Base-by-base conservation (phyloP, 345 rosid species). In the Corchorus capsularis region DNA sequence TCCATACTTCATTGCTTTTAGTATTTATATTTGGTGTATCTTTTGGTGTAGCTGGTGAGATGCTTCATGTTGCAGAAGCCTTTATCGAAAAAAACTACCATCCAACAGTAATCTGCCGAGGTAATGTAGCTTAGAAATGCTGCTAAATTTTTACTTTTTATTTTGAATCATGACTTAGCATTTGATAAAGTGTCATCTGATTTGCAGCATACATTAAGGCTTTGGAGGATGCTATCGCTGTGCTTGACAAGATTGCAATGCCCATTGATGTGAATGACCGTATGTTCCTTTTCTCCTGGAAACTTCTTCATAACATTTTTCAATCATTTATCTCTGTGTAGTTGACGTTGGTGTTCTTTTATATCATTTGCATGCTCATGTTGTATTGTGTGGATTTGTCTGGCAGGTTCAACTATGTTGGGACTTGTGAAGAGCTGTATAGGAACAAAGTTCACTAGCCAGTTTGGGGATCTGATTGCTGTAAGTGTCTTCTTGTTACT, bases 41-140 rank as follows among this genome's bases (percentile, higher is more conserved):
- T 47, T 73, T 55, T 27, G 10, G 79, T 79, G 79, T 79, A 96
- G 99, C 98, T 83, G 99, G 98, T 78, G 99, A 96, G 83, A 89
- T 96, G 98, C 96, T 96, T 46, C 99, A 96, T 80, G 99, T 96
- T 77, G 99, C 97, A 0, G 96, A 96, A 83, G 92, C 98, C 17
- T 96, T 93, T 79, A 83, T 95, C 74, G 90, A 92, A 73, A 95
- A 95, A 83, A 88, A 81, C 78, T 93, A 92, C 76, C 99, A 93
- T 86, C 99, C 98, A 15, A 92, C 98, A 5, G 99, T 96, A 11
- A 93, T 96, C 46, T 93, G 98, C 79, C 87, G 93, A 74, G 99
- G 99, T 93, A 83, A 78, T 61, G 19, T 53, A 59, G 56, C 64
- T 10, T 43, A 9, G 14, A 37, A 6, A 54, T 61, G 43, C 71